Percentiles rank a stretch among this genome's conserved stretches.
Conservation (phyloP, 177 flowering plant species). For the Tripterygium wilfordii region DNA sequence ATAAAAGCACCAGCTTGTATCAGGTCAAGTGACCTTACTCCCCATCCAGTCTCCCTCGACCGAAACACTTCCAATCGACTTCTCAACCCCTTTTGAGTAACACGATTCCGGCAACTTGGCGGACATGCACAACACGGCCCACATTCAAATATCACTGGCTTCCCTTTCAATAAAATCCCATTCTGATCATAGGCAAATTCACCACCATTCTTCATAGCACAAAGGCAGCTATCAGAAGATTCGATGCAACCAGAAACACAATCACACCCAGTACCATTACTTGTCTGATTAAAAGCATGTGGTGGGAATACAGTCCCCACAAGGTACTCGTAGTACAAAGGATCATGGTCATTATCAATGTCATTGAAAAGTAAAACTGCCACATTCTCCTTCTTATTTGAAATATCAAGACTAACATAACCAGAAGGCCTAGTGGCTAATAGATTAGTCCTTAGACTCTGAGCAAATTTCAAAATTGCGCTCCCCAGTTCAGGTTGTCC, state of each 20-base stretch:
- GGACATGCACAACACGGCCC: conserved; percentile 71
- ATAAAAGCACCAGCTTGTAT: conserved; percentile 82
- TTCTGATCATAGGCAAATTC: conserved; percentile 58
- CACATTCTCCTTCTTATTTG: conserved; percentile 50
- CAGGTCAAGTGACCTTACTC: conserved; percentile 75
- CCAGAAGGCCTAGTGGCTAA: conserved; percentile 49
- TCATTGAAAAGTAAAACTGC: conserved; percentile 72
- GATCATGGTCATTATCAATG: conserved; percentile 51
- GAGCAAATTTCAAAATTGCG: conserved; percentile 46
- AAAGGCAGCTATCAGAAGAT: conserved; percentile 43
- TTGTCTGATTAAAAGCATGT: conserved; percentile 20
- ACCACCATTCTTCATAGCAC: conserved; percentile 79
- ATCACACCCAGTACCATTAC: conserved; percentile 43
- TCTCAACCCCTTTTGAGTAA: conserved; percentile 63
- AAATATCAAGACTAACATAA: conserved; percentile 57
- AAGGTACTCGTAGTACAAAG: conserved; percentile 55
- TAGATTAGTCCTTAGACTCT: conserved; percentile 39
- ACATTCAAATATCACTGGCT: conserved; percentile 78
- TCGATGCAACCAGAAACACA: conserved; percentile 59
- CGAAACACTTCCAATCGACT: conserved; percentile 72
- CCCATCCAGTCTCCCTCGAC: conserved; percentile 86
- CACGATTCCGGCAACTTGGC: conserved; percentile 69
- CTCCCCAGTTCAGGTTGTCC: conserved; percentile 83
- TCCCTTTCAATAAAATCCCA: conserved; percentile 76
- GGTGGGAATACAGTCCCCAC: conserved; percentile 48